Evolutionary conservation across 768 basidiomycete genomes (phyloP).

Genomic region (Boletus edulis): DNA sequence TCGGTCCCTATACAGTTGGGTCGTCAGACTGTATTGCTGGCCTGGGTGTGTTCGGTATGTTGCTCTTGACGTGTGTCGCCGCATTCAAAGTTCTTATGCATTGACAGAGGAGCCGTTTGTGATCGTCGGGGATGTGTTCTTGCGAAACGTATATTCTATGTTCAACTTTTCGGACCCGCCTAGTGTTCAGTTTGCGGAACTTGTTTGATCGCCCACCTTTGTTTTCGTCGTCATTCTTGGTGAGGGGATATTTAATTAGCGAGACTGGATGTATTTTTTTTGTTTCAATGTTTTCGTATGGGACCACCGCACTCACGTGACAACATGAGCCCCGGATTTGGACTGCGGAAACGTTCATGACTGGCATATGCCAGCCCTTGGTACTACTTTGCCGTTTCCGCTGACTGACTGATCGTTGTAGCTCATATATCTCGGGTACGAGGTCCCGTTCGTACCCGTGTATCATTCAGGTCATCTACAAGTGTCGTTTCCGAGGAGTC

Average conservation of each 20-base stretch:
- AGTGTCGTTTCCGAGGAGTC: neutral
- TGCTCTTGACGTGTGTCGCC: neutral
- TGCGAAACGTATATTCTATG: constrained; percentile 22
- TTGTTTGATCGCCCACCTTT: neutral
- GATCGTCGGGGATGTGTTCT: constrained; percentile 30
- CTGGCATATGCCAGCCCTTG: neutral
- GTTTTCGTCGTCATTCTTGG: neutral
- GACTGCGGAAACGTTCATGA: no score
- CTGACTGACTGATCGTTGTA: neutral
- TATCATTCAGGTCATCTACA: neutral
- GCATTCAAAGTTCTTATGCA: neutral
- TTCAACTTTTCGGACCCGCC: constrained; percentile 27
- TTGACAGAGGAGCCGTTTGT: constrained; percentile 7
- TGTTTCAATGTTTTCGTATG: no score
- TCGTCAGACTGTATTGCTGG: constrained; percentile 33
- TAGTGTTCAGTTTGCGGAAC: constrained; percentile 37
- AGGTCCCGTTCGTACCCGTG: neutral
- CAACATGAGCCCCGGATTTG: no score
- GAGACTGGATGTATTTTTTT: no score
- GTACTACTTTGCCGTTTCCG: neutral
- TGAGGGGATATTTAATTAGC: no score
- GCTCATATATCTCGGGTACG: neutral
- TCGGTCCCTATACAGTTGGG: constrained; percentile 28
- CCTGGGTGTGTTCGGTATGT: constrained; percentile 17
- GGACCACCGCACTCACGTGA: no score